Percentiles rank a stretch among this genome's conserved stretches.
These are phyloP conservation scores for Phialocephala subalpina DNA, from an alignment of 2,329 filamentous ascomycete genomes.

Conservation along the genomic window DNA sequence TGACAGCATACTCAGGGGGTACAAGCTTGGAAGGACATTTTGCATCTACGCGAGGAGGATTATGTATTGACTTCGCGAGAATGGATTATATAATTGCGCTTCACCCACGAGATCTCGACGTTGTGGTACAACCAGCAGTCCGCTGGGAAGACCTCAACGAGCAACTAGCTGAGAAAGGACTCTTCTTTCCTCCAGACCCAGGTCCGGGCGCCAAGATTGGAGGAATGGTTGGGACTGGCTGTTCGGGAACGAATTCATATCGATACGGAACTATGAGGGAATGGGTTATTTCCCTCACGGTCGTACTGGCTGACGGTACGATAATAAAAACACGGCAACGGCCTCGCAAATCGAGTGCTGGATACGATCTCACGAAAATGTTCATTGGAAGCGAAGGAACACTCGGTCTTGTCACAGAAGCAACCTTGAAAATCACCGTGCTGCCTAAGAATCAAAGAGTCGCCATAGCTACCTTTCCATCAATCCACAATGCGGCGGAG, in stretches of 20 bases:
- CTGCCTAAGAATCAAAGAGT: slow-evolving; percentile 79
- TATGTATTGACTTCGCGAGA: slow-evolving; percentile 75
- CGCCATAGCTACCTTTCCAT: slow-evolving; percentile 81
- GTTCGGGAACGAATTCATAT: slow-evolving; percentile 80
- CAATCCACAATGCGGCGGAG: no score
- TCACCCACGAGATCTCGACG: slow-evolving; percentile 88
- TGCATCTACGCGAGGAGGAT: slow-evolving; percentile 85
- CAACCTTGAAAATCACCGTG: slow-evolving; percentile 82
- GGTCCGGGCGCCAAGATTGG: slow-evolving; percentile 75
- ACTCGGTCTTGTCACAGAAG: slow-evolving; percentile 82
- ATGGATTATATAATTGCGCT: slow-evolving; percentile 86
- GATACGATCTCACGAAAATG: slow-evolving; percentile 82
- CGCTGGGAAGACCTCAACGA: slow-evolving; percentile 93
- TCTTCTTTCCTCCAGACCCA: slow-evolving; percentile 93
- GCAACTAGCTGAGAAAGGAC: slow-evolving; percentile 70
- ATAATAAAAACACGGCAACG: slow-evolving; percentile 80
- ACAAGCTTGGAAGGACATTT: slow-evolving; percentile 90
- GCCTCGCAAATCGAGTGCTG: slow-evolving; percentile 83
- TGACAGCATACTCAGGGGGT: slow-evolving; percentile 79
- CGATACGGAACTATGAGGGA: slow-evolving; percentile 89
- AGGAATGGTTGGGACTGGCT: slow-evolving; percentile 84
- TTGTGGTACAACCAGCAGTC: slow-evolving; percentile 90
- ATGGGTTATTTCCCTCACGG: slow-evolving; percentile 84
- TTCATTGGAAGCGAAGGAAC: slow-evolving; percentile 87
- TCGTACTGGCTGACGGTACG: slow-evolving; percentile 80